Conservation (phyloP, 2,329 filamentous ascomycete genomes). For the Penicillium corylophilum region DNA sequence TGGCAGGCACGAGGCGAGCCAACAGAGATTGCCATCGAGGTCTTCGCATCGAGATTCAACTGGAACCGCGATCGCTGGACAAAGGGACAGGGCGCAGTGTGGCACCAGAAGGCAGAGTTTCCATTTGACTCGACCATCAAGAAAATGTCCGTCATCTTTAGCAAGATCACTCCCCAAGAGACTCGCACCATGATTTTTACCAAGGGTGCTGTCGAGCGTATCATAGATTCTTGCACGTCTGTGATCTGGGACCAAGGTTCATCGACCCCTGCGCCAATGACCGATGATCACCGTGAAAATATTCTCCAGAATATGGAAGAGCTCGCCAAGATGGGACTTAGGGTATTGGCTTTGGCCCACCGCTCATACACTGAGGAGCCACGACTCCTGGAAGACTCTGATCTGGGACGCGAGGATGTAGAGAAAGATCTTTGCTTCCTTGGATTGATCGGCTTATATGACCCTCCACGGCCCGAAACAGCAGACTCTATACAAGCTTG, state of each 20-base stretch:
- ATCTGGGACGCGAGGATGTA: neutral
- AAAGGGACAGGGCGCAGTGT: conserved; percentile 47
- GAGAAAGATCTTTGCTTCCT: neutral
- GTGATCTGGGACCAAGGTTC: neutral
- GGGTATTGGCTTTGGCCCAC: conserved; percentile 65
- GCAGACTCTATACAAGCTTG: conserved; percentile 66
- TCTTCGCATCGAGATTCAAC: conserved; percentile 65
- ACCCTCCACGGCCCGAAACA: conserved; percentile 77
- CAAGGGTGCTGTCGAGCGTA: neutral
- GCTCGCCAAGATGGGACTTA: conserved; percentile 62
- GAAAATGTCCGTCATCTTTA: conserved; percentile 69
- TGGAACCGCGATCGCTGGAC: conserved; percentile 34
- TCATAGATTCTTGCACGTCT: neutral
- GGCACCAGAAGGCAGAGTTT: conserved; percentile 62
- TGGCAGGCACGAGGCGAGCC: conserved; percentile 65
- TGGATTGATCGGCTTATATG: conserved; percentile 77
- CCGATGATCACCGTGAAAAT: conserved; percentile 52
- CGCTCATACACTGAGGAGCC: conserved; percentile 4
- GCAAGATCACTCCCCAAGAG: conserved; percentile 19
- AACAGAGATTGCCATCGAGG: conserved; percentile 70
- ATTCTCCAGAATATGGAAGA: conserved; percentile 66
- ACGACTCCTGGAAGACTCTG: neutral
- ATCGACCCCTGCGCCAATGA: conserved; percentile 43
- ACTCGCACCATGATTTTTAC: conserved; percentile 13
- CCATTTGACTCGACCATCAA: conserved; percentile 71